Base-by-base conservation (phyloP, 2,329 filamentous ascomycete genomes). In the Fusarium sp. region DNA sequence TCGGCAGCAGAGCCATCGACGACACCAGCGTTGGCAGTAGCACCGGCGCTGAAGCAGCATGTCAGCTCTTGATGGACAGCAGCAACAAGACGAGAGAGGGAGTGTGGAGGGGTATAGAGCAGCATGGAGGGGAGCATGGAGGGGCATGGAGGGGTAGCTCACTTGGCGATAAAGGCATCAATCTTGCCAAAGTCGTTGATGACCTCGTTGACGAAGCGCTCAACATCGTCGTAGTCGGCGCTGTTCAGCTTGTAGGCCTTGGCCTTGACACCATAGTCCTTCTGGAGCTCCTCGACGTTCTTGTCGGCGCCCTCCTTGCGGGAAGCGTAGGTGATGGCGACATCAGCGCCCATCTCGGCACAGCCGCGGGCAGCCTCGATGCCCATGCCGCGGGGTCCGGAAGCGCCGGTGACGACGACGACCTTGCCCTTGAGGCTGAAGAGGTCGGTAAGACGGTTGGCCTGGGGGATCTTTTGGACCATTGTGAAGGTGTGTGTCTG, bases 111-210 rank as follows among this genome's bases (percentile, higher is more conserved):
- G 19, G 19, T 19, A 19, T 19, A 19, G 19, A 19, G 19, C 3
- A 19, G 19, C 4, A 19, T 19, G 4, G 19, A 19, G 19, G 19
- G 19, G 19, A n/a, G n/a, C 4, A 19, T 19, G 19, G 19, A 19
- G 19, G 19, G 19, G 19, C 4, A 25, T 25, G 23, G 23, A 25
- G 9, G 9, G 15, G 9, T 14, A 10, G 85, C 88, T 36, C 83
- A 88, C 75, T 93, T 92, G 69, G 90, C 89, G 49, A 93, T 84
- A 67, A 93, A 91, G 59, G 88, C 84, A 64, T 92, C 89, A 54
- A 92, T 85, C 44, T 86, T 85, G 69, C 88, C 87, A 72, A 93
- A 93, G 71, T 93, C 90, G 65, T 80, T 78, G 72, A 89, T 82
- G 63, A 93, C 87, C 31, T 92, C 85, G 53, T 79, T 77, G 53